Conservation (phyloP, 768 basidiomycete species). For the Tylopilus rubrobrunneus region DNA sequence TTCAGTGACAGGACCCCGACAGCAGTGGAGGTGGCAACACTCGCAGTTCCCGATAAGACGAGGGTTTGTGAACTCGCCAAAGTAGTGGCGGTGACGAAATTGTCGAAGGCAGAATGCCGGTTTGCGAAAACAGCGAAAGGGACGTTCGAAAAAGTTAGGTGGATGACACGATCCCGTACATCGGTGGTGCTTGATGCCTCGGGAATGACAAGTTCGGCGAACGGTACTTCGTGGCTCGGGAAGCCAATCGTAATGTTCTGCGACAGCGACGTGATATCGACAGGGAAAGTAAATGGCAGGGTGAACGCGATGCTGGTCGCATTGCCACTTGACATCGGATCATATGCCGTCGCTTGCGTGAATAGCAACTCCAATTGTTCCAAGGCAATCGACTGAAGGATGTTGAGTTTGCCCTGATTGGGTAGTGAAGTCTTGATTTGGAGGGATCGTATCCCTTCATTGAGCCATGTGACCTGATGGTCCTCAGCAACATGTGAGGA, state of each 20-base stretch:
- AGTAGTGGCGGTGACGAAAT: constrained; percentile 62
- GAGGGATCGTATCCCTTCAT: constrained; percentile 64
- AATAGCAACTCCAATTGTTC: constrained; percentile 51
- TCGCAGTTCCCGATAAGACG: constrained; percentile 42
- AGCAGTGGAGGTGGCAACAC: constrained; percentile 40
- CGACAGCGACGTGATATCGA: constrained; percentile 60
- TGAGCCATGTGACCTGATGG: constrained; percentile 63
- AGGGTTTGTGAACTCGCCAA: constrained; percentile 43
- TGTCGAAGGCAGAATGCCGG: constrained; percentile 49
- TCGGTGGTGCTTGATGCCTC: constrained; percentile 56
- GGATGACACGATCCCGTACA: constrained; percentile 56
- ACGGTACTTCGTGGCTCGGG: constrained; percentile 35
- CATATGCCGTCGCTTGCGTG: too few relatives aligned
- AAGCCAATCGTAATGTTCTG: constrained; percentile 55
- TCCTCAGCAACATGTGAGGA: too few relatives aligned
- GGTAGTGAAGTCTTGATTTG: constrained; percentile 57
- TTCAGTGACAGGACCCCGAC: constrained; percentile 58
- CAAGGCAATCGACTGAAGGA: constrained; percentile 63
- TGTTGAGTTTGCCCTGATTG: constrained; percentile 53
- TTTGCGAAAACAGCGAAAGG: constrained; percentile 55
- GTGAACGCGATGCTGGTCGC: too few relatives aligned
- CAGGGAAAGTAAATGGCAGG: constrained; percentile 65
- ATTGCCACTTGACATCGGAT: too few relatives aligned
- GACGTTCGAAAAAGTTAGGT: constrained; percentile 25
- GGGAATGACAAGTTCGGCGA: constrained; percentile 33